phyloP scores from a whole-genome alignment of 2,329 filamentous ascomycete species.

The Piedraia hortae region DNA sequence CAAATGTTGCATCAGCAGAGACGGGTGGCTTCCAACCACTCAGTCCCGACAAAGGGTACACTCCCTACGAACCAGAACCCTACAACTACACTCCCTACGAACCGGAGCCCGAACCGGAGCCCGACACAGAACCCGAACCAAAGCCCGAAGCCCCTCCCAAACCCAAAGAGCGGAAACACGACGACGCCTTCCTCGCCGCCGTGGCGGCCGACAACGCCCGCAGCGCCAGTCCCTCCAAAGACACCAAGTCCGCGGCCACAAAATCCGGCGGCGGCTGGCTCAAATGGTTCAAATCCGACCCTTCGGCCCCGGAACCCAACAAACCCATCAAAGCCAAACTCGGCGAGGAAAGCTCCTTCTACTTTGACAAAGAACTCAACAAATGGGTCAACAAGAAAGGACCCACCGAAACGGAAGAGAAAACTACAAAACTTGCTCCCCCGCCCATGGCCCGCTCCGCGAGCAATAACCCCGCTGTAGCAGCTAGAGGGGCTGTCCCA shows the following conservation, averaged over 20 bases:
- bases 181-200: conserved; percentile 61
- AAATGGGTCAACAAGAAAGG: conserved; percentile 95
- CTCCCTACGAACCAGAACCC: too few relatives aligned
- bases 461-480: conserved; percentile 25
- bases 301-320: conserved; percentile 26
- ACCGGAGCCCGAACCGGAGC: conserved; percentile 22
- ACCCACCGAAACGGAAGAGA: conserved; percentile 28
- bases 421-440: conserved; percentile 34
- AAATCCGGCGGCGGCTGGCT: conserved; percentile 42
- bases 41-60: background rate
- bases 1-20: background rate
- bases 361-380: conserved; percentile 86
- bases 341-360: conserved; percentile 75
- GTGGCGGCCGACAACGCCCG: conserved; percentile 44
- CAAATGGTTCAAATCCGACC: conserved; percentile 53
- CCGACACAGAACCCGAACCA: conserved; percentile 19
- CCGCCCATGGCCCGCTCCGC: conserved; percentile 35
- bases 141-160: conserved; percentile 42
- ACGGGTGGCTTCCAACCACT: conserved; percentile 1
- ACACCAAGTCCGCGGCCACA: conserved; percentile 9
- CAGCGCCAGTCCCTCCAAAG: conserved; percentile 22
- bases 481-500: conserved; percentile 6
- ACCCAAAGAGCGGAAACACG: too few relatives aligned
- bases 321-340: conserved; percentile 76
- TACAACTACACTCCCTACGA: conserved; percentile 21